Evolutionary conservation across 192 early-diverging fungal genomes (phyloP), one percentile per base, ranked within the genome.

Genomic region (Backusella psychrophila): DNA sequence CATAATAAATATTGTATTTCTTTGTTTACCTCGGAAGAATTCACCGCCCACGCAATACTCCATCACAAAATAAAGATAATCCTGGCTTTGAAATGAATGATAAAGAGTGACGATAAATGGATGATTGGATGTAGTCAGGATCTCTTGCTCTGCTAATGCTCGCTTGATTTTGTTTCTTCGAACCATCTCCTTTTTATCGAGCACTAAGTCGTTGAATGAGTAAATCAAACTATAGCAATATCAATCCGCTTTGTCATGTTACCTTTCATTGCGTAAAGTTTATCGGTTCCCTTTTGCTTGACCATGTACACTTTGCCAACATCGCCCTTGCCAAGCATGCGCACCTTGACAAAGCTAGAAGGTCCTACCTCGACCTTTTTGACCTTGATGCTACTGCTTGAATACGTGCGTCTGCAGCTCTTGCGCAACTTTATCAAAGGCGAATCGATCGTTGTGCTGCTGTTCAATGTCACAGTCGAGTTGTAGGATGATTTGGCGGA

Each of bases 241-340:
- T 39, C 68, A n/a, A 15, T 14, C 19, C 1, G 0, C 15, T 19
- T 49, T 53, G 6, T 21, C 75, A 93, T 53, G 6, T 21, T 77
- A 93, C 91, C 91, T 88, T 99, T 99, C 97, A 99, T 98, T 15
- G 97, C 98, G 85, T 92, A 99, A 17, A 97, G 89, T 75, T 91
- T 91, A 65, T 89, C 90, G 0, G 90, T 87, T 44, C 91, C 90
- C 80, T 96, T 97, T 78, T 94, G 90, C 41, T 91, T 90, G 63
- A 99, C 98, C 79, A 99, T 87, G 77, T 96, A 99, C 6, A 99
- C 98, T 77, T 95, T 96, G 23, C 97, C 98, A 39, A 99, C 98
- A 78, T 98, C 98, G 46, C 98, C 98, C 80, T 97, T 97, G 65
- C 98, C 98, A 29, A 99, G 88, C 74, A 99, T 78, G 83, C 93